A percentile compares a stretch with the other conserved stretches of the same genome.
Evolutionary conservation across 2,329 filamentous ascomycete genomes (phyloP).

Genomic region (Aspergillus thermomutatus): DNA sequence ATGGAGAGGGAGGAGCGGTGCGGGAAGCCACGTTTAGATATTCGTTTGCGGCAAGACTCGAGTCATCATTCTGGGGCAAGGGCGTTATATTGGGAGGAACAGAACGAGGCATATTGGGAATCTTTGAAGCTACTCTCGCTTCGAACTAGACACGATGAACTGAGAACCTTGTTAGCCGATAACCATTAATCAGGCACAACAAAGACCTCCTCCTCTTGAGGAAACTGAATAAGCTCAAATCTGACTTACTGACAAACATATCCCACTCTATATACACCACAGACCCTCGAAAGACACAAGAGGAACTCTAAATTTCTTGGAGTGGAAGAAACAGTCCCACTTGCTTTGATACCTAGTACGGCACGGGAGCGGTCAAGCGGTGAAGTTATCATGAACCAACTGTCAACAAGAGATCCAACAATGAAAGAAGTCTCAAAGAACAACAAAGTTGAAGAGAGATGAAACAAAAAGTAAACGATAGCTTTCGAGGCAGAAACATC

Average conservation of each 20-base stretch:
- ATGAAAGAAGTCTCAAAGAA: background rate
- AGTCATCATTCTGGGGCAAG: conserved; percentile 15
- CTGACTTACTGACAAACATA: background rate
- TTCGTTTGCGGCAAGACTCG: conserved; percentile 4
- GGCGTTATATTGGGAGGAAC: conserved; percentile 22
- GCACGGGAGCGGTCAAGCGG: background rate
- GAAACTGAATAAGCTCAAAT: background rate
- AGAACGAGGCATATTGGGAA: conserved; percentile 29
- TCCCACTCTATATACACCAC: background rate
- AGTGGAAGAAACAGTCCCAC: background rate
- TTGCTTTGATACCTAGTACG: background rate
- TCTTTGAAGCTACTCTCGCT: background rate
- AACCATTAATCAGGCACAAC: background rate
- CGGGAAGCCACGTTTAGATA: conserved; percentile 13
- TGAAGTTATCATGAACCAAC: background rate
- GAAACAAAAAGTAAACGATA: background rate
- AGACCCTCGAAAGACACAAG: background rate
- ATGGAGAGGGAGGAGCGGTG: conserved; percentile 38
- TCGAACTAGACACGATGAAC: background rate
- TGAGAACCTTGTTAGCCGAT: background rate
- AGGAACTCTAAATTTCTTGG: background rate
- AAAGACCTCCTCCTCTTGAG: background rate
- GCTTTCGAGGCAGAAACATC: background rate
- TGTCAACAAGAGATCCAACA: background rate
- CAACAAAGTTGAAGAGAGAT: background rate